Conservation (phyloP, 371 early-diverging fungal species). For the Syncephalis plumigaleata region DNA sequence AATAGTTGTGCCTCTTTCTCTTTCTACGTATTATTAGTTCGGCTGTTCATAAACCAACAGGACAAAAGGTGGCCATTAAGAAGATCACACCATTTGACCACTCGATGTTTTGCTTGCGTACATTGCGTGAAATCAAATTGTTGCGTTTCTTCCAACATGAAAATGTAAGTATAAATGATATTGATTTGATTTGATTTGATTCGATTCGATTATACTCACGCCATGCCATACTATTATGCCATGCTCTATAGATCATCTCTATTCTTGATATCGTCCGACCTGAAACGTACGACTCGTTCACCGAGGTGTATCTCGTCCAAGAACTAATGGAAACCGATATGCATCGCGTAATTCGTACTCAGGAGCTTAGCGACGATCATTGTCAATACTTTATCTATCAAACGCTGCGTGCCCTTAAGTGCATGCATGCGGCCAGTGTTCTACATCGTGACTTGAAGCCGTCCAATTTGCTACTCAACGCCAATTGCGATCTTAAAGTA, state of each 20-base stretch:
- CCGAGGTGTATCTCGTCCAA: conserved; percentile 58
- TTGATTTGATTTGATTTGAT: neutral
- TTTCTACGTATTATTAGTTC: conserved; percentile 24
- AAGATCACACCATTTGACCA: conserved; percentile 79
- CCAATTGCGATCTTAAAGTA: conserved; percentile 92
- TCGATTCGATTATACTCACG: conserved; percentile 14
- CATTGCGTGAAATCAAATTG: conserved; percentile 76
- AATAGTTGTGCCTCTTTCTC: too few relatives aligned
- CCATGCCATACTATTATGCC: conserved; percentile 2
- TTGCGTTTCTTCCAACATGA: conserved; percentile 77
- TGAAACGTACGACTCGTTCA: conserved; percentile 50
- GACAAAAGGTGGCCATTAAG: conserved; percentile 86
- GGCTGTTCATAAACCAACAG: conserved; percentile 64
- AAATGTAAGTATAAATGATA: conserved; percentile 32
- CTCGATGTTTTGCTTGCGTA: conserved; percentile 73
- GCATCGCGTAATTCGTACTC: conserved; percentile 96
- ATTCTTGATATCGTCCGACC: conserved; percentile 79
- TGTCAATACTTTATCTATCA: conserved; percentile 98
- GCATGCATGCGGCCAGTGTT: conserved; percentile 95
- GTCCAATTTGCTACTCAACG: conserved; percentile 88
- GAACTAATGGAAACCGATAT: conserved; percentile 97
- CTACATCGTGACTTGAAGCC: conserved; percentile 97
- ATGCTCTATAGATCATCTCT: conserved; percentile 51
- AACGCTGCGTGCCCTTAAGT: conserved; percentile 88
- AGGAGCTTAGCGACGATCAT: conserved; percentile 92